Evolutionary conservation across 2,329 filamentous ascomycete species (phyloP).

Genomic region (Aspergillus sclerotialis): DNA sequence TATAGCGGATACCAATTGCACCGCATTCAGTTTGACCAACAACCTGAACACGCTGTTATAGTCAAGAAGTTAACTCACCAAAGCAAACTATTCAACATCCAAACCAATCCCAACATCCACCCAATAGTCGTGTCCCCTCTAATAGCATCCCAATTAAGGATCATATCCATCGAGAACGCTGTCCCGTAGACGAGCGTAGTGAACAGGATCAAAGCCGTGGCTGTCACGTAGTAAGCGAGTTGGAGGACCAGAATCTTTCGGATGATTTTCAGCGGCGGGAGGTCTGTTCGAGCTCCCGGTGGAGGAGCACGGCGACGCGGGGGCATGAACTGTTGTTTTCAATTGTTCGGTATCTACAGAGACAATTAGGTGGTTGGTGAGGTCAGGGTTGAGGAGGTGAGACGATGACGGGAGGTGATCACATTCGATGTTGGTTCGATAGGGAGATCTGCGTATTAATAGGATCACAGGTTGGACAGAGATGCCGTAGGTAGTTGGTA

Average conservation of each 20-base stretch:
- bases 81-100: constrained; percentile 59
- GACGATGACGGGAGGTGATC: too few species aligned
- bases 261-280: constrained; percentile 60
- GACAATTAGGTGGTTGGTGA: too few species aligned
- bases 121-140: constrained; percentile 62
- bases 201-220: constrained; percentile 58
- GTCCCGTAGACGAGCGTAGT: constrained; percentile 60
- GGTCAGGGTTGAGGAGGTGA: too few species aligned
- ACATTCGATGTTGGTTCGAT: too few species aligned
- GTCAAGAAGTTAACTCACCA: constrained; percentile 45
- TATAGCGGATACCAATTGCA: too few species aligned
- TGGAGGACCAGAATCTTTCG: constrained; percentile 61
- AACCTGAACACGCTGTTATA: background rate
- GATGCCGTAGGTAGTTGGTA: too few species aligned
- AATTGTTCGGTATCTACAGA: background rate
- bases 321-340: constrained; percentile 26
- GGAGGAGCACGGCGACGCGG: constrained; percentile 54
- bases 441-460: too few species aligned
- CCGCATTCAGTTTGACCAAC: background rate
- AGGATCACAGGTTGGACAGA: too few species aligned
- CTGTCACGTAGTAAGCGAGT: constrained; percentile 56
- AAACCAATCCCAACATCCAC: constrained; percentile 62
- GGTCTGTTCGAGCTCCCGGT: constrained; percentile 59
- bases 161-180: constrained; percentile 50
- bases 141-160: constrained; percentile 58